These are phyloP conservation scores for Leishmania gerbilli DNA, from an alignment of 208 protist genomes.

Conservation along the genomic window DNA sequence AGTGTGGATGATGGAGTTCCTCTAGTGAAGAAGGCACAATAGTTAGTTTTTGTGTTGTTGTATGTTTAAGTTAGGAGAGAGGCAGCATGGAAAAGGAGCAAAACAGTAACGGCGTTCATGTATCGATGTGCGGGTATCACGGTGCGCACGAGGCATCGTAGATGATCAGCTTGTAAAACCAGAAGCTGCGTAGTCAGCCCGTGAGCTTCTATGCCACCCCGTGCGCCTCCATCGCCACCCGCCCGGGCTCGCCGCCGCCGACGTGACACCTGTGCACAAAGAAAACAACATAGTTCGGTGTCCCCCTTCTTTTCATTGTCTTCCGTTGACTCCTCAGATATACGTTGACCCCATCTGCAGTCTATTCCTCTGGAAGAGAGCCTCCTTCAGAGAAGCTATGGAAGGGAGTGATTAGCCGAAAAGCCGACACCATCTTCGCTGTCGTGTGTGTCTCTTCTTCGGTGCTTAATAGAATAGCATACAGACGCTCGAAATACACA, in stretches of 20 bases:
- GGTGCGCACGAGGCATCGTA: not conserved
- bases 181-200: not conserved
- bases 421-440: not conserved
- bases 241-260: not conserved
- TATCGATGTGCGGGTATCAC: not conserved
- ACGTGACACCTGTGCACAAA: not conserved
- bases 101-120: not conserved
- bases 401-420: not conserved
- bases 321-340: not conserved
- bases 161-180: not conserved
- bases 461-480: not conserved
- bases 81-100: not conserved
- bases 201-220: not conserved
- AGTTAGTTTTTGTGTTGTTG: not conserved
- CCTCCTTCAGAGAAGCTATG: not conserved
- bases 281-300: not conserved
- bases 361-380: not conserved
- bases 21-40: not conserved
- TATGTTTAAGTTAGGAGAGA: not conserved
- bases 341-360: not conserved
- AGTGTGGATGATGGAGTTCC: not conserved
- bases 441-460: not conserved
- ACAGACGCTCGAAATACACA: not conserved
- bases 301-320: not conserved
- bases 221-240: not conserved